Conservation (phyloP, 1,139 yeast genomes). For the Diutina ranongensis region DNA sequence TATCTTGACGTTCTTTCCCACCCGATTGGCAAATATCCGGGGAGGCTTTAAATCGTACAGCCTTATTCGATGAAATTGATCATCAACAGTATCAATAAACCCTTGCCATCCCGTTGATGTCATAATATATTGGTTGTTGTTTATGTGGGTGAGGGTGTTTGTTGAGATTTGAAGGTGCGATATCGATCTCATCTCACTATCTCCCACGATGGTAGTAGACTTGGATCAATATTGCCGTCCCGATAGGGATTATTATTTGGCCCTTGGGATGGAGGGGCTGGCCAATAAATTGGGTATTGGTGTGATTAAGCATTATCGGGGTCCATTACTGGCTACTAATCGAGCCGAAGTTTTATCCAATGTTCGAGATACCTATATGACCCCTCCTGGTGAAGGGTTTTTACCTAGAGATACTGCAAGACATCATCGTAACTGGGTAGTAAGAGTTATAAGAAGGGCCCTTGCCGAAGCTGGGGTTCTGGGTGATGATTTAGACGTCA, state of each 20-base stretch:
- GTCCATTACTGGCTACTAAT: conserved; percentile 38
- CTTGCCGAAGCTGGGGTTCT: conserved; percentile 50
- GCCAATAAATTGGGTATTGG: conserved; percentile 97
- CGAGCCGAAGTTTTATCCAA: conserved; percentile 73
- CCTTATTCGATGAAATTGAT: conserved; percentile 16
- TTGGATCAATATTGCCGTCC: conserved; percentile 28
- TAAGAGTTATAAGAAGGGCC: conserved; percentile 59
- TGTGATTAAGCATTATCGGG: conserved; percentile 58
- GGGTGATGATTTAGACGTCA: conserved; percentile 63
- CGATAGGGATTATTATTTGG: conserved; percentile 43
- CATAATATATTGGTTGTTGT: neutral
- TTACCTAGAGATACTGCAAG: conserved; percentile 93
- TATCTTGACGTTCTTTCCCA: conserved; percentile 32
- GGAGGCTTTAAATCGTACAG: conserved; percentile 36
- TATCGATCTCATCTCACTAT: neutral
- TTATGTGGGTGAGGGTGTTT: neutral
- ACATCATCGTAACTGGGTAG: conserved; percentile 95
- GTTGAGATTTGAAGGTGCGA: neutral
- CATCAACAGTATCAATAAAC: conserved; percentile 9
- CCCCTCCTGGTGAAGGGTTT: conserved; percentile 98
- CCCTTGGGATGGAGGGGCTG: conserved; percentile 90
- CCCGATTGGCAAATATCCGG: conserved; percentile 57
- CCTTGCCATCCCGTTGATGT: conserved; percentile 5
- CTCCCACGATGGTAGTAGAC: conserved; percentile 18
- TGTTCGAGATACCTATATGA: conserved; percentile 84